Conservation (phyloP, 257 asterid genomes). For the Solanum lycopersicoides region DNA sequence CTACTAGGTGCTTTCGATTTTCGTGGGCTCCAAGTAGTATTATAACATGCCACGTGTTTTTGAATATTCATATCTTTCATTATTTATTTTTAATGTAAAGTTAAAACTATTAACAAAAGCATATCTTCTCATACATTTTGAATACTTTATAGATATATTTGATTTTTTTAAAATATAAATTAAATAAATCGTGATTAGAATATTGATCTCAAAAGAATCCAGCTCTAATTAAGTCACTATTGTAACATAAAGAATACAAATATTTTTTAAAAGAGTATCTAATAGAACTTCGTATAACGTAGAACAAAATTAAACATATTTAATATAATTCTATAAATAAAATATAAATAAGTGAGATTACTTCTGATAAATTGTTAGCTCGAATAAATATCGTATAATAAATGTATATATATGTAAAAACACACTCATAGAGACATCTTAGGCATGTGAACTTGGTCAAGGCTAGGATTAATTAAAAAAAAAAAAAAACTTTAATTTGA, state of each 20-base stretch:
- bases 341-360: background rate
- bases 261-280: background rate
- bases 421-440: background rate
- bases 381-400: background rate
- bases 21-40: too few species aligned
- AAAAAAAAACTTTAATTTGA: background rate
- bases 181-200: background rate
- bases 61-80: too few species aligned
- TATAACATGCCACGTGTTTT: too few species aligned
- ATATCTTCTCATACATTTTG: background rate
- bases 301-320: background rate
- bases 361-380: background rate
- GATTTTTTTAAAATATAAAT: background rate
- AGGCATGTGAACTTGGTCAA: conserved; percentile 18
- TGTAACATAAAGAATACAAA: background rate
- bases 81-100: too few species aligned
- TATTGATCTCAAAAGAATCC: background rate
- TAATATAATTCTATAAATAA: background rate
- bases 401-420: background rate
- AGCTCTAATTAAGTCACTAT: background rate
- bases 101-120: too few species aligned
- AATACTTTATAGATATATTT: background rate
- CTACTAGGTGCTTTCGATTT: background rate
- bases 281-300: background rate
- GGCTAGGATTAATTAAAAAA: background rate